Percentiles rank a stretch among this genome's conserved stretches.
These are phyloP conservation scores for Moricandia arvensis DNA, from an alignment of 345 rosid species.

Conservation along the genomic window DNA sequence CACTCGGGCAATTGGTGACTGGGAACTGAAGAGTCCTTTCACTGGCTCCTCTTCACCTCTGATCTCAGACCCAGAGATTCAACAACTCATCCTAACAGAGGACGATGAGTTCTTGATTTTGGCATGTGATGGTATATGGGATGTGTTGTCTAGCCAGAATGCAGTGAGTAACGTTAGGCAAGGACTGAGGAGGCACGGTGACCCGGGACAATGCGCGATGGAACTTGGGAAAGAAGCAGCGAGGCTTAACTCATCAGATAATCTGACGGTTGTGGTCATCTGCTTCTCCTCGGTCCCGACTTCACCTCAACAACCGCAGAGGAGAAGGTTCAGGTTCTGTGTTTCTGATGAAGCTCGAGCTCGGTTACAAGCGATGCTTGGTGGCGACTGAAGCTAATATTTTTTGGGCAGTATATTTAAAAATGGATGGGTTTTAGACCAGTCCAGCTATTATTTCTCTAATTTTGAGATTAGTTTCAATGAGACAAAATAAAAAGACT, in stretches of 20 bases:
- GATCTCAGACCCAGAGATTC: constrained; percentile 83
- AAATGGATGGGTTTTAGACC: too few relatives aligned
- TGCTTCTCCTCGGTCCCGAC: constrained; percentile 66
- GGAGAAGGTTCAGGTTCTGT: constrained; percentile 51
- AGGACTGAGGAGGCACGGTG: constrained; percentile 74
- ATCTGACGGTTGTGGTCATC: constrained; percentile 69
- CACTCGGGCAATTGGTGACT: constrained; percentile 76
- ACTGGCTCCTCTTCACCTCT: constrained; percentile 50
- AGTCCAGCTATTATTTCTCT: constrained; percentile 20
- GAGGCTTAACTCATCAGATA: constrained; percentile 59
- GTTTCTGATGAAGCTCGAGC: constrained; percentile 62
- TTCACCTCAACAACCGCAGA: constrained; percentile 43
- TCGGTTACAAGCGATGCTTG: constrained; percentile 38
- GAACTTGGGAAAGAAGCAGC: constrained; percentile 73
- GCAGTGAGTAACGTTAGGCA: constrained; percentile 72
- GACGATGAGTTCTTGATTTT: constrained; percentile 85
- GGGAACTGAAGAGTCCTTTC: constrained; percentile 57
- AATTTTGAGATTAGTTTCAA: constrained; percentile 16
- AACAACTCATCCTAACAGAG: constrained; percentile 46
- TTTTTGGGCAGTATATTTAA: too few relatives aligned
- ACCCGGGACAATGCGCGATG: constrained; percentile 64
- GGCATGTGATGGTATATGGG: constrained; percentile 88
- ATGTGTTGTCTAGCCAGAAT: constrained; percentile 67
- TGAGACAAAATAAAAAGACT: constrained; percentile 17
- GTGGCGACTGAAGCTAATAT: too few relatives aligned